Evolutionary conservation across 768 basidiomycete species (phyloP).

Genomic region (Coprinopsis strossmayeri): DNA sequence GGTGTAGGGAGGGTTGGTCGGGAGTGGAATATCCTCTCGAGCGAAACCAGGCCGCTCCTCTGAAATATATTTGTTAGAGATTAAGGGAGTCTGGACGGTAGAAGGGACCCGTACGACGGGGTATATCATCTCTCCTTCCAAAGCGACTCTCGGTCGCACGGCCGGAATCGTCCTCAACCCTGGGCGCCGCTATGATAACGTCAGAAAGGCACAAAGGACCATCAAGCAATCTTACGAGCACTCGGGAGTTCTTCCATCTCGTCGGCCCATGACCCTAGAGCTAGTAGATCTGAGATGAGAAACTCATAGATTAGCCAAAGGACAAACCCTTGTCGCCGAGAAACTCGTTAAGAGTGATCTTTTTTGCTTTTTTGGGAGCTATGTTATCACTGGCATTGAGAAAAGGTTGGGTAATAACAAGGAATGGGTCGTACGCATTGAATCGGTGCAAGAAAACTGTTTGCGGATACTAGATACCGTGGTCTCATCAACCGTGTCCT

Average conservation of each 20-base stretch:
- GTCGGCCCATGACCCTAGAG: conserved; percentile 95
- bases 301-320: conserved; percentile 8
- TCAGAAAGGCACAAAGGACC: not conserved
- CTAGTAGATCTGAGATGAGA: conserved; percentile 24
- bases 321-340: conserved; percentile 77
- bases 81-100: conserved; percentile 7
- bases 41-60: conserved; percentile 46
- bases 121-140: conserved; percentile 58
- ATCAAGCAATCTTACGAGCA: conserved; percentile 66
- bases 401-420: too few relatives aligned
- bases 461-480: too few relatives aligned
- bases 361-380: conserved; percentile 92
- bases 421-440: too few relatives aligned
- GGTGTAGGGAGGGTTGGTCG: conserved; percentile 89
- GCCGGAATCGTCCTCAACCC: conserved; percentile 55
- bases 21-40: conserved; percentile 93
- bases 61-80: conserved; percentile 28
- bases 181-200: conserved; percentile 51
- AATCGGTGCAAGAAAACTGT: too few relatives aligned
- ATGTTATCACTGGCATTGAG: too few relatives aligned
- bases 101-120: conserved; percentile 43
- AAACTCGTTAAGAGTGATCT: conserved; percentile 91
- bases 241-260: conserved; percentile 93
- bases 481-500: too few relatives aligned
- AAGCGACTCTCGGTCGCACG: conserved; percentile 48